Base-by-base conservation (phyloP, 225 moss, liverwort and hornwort genomes). In the Asterella californica region DNA sequence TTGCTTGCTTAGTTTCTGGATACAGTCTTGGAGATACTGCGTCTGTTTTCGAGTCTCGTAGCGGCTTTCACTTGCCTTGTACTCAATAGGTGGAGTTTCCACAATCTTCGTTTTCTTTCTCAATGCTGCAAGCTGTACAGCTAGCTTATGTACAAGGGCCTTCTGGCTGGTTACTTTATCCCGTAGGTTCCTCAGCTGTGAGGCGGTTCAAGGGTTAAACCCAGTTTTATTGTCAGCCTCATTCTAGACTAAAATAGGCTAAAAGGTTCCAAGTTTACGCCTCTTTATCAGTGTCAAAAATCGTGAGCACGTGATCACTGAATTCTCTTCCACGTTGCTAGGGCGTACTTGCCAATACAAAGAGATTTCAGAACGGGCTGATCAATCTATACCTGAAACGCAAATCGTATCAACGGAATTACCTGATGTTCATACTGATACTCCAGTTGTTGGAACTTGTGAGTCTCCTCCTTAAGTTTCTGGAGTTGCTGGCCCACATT, bases 1-100 rank as follows among this genome's bases (percentile, higher is more conserved):
- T 72, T 87, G 82, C 66, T 80, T 82, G 25, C 76, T 82, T 66
- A 84, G 61, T 70, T 82, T 72, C 60, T 61, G 21, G 53, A 87
- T 59, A 60, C 84, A 87, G 61, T 76, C 84, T 65, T 75, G 82
- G 36, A 84, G 75, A 78, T 82, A 73, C 29, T 84, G 82, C 57
- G 63, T 75, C 54, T 81, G 70, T 36, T 82, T 82, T 37, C 70
- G 73, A 10, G 57, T 75, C 54, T 82, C 80, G 34, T 38, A 17
- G 0, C 61, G 60, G 27, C 15, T 5, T 57, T 63, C 74, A 54
- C 71, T 75, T 53, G 18, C 60, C 61, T 80, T 84, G 55, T 74
- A 68, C 11, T 78, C 79, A 9, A 1, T 49, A 62, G 68, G 72
- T 74, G 54, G 72, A 22, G 60, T 24, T 33, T 78, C 50, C 18